Base-by-base conservation (phyloP, 176 grass and related monocot species). In the Musa schizocarpa region DNA sequence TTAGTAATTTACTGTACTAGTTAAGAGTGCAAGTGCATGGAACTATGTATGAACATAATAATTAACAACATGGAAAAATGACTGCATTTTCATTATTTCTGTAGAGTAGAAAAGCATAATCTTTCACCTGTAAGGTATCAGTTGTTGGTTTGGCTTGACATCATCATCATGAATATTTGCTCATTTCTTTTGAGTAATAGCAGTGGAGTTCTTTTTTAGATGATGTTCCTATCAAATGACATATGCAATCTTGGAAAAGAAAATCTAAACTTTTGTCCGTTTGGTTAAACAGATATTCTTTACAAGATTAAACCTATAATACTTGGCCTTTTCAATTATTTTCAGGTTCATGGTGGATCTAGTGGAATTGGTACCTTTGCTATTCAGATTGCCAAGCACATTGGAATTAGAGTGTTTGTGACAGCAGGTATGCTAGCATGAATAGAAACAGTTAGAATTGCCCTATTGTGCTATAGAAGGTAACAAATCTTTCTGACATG, bases 311-410 rank as follows among this genome's bases (percentile, higher is more conserved):
- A 65, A 26, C 63, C 17, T 50, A 2, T 69, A 13, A 50, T 70
- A n/a, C 9, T 51, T 70, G 2, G 51, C 12, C 68, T 70, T 70
- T 50, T 19, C 19, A 20, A 16, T 70, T 70, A 24, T 78, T 85
- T 74, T 71, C 84, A 97, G 94, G 73, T 93, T 78, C 90, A 97
- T 73, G 90, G 94, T 58, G 94, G 90, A 87, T 97, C 94, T 11
- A 97, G 90, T 73, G 90, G 94, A 80, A 97, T 93, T 14, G 94
- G 94, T 53, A 97, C 94, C 8, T 97, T 97, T 17, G 88, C 88
- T 3, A 89, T 97, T 83, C 90, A 91, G 82, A 91, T 93, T 13
- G 85, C 88, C 0, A 97, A 93, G 68, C 77, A 89, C 59, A 81
- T 93, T 2, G 90, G 86, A 70, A 87, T 85, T n/a, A 93, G 87